phyloP scores from a whole-genome alignment of 202 grass and related monocot genomes.

The Schoenoplectus tabernaemontani region DNA sequence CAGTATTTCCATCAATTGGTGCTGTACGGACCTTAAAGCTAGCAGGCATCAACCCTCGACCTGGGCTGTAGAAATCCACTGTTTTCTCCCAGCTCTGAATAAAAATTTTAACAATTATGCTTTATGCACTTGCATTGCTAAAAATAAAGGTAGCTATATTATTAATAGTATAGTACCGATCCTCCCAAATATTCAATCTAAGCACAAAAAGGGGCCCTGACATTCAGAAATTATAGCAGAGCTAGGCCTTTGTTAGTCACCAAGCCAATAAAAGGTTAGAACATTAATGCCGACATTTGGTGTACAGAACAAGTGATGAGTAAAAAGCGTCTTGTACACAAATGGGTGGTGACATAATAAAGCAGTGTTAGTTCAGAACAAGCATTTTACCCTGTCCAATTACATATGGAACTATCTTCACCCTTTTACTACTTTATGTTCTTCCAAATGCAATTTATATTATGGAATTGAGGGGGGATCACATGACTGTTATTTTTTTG shows the following conservation, averaged over 20 bases:
- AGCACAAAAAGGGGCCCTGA: not conserved
- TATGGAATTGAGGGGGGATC: not conserved
- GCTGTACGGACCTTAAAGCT: constrained; percentile 85
- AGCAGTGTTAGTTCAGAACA: not conserved
- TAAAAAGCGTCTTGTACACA: not conserved
- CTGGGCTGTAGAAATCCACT: constrained; percentile 96
- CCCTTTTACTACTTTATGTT: not conserved
- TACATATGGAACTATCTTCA: not conserved
- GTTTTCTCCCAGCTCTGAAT: constrained; percentile 98
- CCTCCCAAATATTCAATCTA: not conserved
- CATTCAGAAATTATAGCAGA: not conserved
- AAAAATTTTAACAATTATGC: constrained; percentile 26
- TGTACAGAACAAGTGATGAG: not conserved
- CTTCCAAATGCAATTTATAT: not conserved
- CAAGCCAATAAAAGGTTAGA: not conserved
- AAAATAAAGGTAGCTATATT: constrained; percentile 12
- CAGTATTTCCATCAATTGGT: constrained; percentile 70
- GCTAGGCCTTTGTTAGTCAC: not conserved
- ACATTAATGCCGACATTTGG: not conserved
- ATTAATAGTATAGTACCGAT: not conserved
- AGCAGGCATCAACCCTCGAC: constrained; percentile 95
- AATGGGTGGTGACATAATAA: not conserved
- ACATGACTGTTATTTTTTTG: not conserved
- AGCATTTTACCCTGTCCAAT: not conserved
- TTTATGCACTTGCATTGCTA: not conserved